phyloP scores from a whole-genome alignment of 306 rosid species.

The Neltuma alba region DNA sequence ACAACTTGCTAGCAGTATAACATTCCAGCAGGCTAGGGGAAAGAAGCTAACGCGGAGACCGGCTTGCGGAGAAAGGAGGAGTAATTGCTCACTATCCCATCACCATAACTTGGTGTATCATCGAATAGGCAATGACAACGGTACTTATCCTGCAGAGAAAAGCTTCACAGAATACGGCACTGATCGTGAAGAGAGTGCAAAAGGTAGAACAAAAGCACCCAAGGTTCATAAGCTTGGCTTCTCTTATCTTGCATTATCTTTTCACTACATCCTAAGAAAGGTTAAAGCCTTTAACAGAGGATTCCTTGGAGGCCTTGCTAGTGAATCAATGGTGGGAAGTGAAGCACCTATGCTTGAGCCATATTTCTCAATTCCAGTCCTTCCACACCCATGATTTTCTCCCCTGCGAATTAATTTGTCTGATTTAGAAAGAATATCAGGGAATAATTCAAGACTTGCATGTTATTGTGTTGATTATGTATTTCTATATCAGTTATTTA shows the following conservation, averaged over 20 bases:
- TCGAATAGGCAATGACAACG: slow-evolving; percentile 11
- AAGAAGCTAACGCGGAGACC: slow-evolving; percentile 23
- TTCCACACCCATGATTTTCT: slow-evolving; percentile 35
- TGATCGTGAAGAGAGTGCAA: slow-evolving; percentile 25
- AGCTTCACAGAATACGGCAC: slow-evolving; percentile 22
- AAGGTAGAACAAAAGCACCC: slow-evolving; percentile 36
- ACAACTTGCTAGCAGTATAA: slow-evolving; percentile 34
- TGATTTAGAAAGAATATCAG: background rate
- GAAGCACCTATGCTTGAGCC: slow-evolving; percentile 50
- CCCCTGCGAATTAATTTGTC: background rate
- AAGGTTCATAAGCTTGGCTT: slow-evolving; percentile 44
- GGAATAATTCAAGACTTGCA: background rate
- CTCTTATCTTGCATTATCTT: slow-evolving; percentile 55
- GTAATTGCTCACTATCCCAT: slow-evolving; percentile 14
- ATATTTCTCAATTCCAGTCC: slow-evolving; percentile 64
- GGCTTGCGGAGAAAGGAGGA: slow-evolving; percentile 40
- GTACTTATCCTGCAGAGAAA: slow-evolving; percentile 20
- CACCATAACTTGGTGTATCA: slow-evolving; percentile 31
- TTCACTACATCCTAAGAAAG: slow-evolving; percentile 53
- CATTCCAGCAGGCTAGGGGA: background rate
- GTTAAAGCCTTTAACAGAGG: slow-evolving; percentile 56
- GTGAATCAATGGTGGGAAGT: slow-evolving; percentile 34
- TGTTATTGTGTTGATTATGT: slow-evolving; percentile 24
- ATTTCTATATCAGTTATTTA: slow-evolving; percentile 13
- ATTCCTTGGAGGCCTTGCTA: slow-evolving; percentile 47